These are phyloP conservation scores for Papiliotrema terrestris DNA, from an alignment of 1,284 basidiomycete species.

Conservation along the genomic window DNA sequence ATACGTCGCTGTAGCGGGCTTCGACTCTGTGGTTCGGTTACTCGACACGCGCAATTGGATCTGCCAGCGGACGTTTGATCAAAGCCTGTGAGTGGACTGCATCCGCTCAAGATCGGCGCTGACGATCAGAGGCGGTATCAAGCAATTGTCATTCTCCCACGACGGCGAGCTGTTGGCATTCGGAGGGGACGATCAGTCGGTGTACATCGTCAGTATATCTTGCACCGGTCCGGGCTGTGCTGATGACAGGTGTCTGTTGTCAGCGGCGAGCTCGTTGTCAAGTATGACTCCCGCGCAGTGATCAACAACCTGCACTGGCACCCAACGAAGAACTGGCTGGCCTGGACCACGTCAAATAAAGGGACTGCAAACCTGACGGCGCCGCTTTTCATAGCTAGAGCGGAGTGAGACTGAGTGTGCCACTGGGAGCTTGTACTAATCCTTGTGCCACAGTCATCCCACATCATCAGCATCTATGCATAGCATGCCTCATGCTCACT, in stretches of 20 bases:
- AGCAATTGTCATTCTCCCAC: conserved; percentile 34
- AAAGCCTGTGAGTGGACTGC: conserved; percentile 28
- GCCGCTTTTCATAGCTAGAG: too few relatives aligned
- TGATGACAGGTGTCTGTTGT: conserved; percentile 28
- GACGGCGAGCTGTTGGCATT: conserved; percentile 43
- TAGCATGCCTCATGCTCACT: too few relatives aligned
- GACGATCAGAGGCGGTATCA: conserved; percentile 27
- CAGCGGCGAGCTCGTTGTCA: conserved; percentile 23
- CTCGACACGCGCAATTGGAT: conserved; percentile 38
- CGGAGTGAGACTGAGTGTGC: too few relatives aligned
- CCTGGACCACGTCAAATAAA: conserved; percentile 23
- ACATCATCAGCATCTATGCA: too few relatives aligned
- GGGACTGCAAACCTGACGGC: too few relatives aligned
- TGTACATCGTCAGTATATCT: conserved; percentile 26
- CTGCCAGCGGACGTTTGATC: conserved; percentile 34
- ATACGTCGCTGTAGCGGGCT: conserved; percentile 37
- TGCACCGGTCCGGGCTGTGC: background rate
- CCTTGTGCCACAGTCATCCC: too few relatives aligned
- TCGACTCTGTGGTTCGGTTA: conserved; percentile 37
- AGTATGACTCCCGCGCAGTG: conserved; percentile 22
- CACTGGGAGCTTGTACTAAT: too few relatives aligned
- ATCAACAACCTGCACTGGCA: conserved; percentile 37
- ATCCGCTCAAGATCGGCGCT: background rate
- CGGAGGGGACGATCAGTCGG: conserved; percentile 35
- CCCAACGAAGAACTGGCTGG: conserved; percentile 32